phyloP scores from a whole-genome alignment of 2,329 filamentous ascomycete species.

The Penicillium sp. region DNA sequence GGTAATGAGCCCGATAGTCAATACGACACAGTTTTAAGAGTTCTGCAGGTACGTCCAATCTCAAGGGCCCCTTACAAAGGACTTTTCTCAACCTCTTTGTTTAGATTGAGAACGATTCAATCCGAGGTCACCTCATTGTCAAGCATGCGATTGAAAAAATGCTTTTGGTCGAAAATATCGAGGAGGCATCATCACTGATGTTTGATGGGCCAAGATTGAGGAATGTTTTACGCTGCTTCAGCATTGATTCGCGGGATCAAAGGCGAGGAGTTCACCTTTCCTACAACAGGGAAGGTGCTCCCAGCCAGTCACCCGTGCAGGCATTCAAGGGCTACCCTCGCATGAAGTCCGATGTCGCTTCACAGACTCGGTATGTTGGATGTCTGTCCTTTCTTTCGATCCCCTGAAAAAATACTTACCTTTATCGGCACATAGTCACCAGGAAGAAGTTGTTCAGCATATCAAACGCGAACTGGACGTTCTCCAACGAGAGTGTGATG shows the following conservation, averaged over 20 bases:
- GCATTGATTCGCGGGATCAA: conserved; percentile 58
- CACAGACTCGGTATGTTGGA: conserved; percentile 52
- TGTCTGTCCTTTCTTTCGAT: no score
- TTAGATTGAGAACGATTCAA: conserved; percentile 69
- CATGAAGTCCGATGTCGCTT: conserved; percentile 73
- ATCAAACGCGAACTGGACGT: conserved; percentile 52
- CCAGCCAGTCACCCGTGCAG: conserved; percentile 49
- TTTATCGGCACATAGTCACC: conserved; percentile 29
- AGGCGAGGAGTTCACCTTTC: conserved; percentile 57
- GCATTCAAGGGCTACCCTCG: conserved; percentile 53
- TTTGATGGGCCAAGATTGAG: conserved; percentile 54
- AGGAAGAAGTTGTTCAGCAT: conserved; percentile 46
- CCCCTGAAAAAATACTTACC: not conserved
- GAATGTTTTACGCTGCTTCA: conserved; percentile 65
- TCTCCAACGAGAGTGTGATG: conserved; percentile 46
- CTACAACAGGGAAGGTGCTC: conserved; percentile 44
- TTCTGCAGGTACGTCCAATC: conserved; percentile 51
- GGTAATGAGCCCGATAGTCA: conserved; percentile 66
- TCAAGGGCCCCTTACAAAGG: no score
- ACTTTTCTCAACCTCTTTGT: conserved; percentile 13
- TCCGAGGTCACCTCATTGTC: conserved; percentile 79
- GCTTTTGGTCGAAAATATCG: conserved; percentile 64
- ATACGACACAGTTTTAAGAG: conserved; percentile 72
- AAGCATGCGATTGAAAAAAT: conserved; percentile 76
- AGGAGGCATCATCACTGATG: conserved; percentile 64